These are phyloP conservation scores for Luzula sylvatica DNA, from an alignment of 176 grass and related monocot genomes.

Conservation along the genomic window DNA sequence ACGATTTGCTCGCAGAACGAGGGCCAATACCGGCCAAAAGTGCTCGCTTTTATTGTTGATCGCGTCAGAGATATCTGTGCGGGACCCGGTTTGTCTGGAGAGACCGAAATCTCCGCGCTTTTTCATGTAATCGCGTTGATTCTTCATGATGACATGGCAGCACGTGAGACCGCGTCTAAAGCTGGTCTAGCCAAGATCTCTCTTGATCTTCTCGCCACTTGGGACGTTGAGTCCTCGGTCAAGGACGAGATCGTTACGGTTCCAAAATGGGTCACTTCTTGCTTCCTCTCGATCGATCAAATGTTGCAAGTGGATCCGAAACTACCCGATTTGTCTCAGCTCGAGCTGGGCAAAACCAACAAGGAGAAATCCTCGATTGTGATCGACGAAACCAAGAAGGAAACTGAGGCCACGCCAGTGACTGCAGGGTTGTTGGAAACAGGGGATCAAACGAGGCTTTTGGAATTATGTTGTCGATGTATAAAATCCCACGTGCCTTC, in stretches of 20 bases:
- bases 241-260: constrained; percentile 35
- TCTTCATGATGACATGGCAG: constrained; percentile 75
- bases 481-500: constrained; percentile 71
- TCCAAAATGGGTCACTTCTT: constrained; percentile 91
- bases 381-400: constrained; percentile 60
- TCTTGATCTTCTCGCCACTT: constrained; percentile 62
- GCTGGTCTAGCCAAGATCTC: constrained; percentile 71
- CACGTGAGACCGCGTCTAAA: constrained; percentile 58
- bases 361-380: constrained; percentile 63
- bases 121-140: constrained; percentile 95
- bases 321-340: constrained; percentile 60
- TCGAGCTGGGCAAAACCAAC: constrained; percentile 49
- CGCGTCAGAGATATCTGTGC: constrained; percentile 54
- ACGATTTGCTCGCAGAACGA: constrained; percentile 91
- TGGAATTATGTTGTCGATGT: constrained; percentile 85
- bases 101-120: constrained; percentile 46
- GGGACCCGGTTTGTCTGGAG: constrained; percentile 33
- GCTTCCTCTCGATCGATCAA: constrained; percentile 91
- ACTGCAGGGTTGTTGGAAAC: constrained; percentile 44
- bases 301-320: constrained; percentile 88
- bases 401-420: constrained; percentile 31
- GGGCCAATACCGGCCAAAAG: constrained; percentile 69
- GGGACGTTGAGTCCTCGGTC: constrained; percentile 38
- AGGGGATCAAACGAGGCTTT: constrained; percentile 65
- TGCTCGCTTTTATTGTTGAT: constrained; percentile 81